Base-by-base conservation (phyloP, 306 rosid species). In the Medicago arabica region DNA sequence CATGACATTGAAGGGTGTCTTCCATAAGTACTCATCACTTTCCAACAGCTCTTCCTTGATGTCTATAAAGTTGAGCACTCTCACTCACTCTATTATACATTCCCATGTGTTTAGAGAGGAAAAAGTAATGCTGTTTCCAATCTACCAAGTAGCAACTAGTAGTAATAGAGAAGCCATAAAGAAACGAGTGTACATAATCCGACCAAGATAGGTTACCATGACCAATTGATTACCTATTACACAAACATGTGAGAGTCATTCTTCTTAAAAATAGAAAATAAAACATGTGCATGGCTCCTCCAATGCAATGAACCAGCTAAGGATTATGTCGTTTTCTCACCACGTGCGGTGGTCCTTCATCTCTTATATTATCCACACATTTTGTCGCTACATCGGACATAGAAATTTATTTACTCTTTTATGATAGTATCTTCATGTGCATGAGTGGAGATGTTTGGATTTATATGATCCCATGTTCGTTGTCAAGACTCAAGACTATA, bases 301-400 rank as follows among this genome's bases (percentile, higher is more conserved):
- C 57, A 63, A 63, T 36, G 49, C 19, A 64, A 38, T 62, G 57
- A 36, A 50, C 21, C 68, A 74, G 59, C 78, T 61, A 34, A 14
- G n/a, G 16, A 18, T 67, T 21, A 39, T 8, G 49, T 68, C 76
- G 65, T 49, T 74, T 16, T 74, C 53, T 38, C 34, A 0, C n/a
- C 77, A 75, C 69, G 81, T 81, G 81, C 47, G 54, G 36, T 81
- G 84, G 84, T 81, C 68, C 16, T 1, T 21, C 68, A 11, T 61
- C 73, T 61, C 38, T 53, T 0, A 18, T 75, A 47, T 53, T n/a
- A 62, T 21, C 84, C 84, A 75, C 74, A 40, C 64, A 41, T 75
- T 75, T 69, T 59, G 40, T 74, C 71, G 11, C n/a, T 74, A 10
- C 51, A 18, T 65, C 16, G 19, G 67, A 66, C 78, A 21, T 57